Evolutionary conservation across 23 red algal genomes (phyloP), one percentile per base, ranked within the genome.

Genomic region (Pyropia haitanensis): DNA sequence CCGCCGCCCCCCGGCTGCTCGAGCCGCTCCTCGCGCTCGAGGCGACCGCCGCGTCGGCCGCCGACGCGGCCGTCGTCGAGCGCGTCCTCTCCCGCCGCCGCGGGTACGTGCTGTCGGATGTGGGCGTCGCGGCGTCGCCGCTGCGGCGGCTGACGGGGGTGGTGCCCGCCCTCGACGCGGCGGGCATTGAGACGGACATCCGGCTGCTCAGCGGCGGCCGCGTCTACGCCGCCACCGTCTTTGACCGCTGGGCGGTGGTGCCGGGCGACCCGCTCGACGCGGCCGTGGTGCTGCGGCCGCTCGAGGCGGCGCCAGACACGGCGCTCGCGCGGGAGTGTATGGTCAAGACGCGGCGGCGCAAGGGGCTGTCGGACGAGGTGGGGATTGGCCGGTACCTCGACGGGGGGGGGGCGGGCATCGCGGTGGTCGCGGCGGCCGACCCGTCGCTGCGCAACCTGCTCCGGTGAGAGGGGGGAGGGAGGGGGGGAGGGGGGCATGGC

Each of bases 221-320:
- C 51, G 80, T 75, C 13, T 81, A 78, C 29, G 51, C 52, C 31
- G 21, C 86, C 23, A 72, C 71, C 49, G 51, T 95, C 65, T 95
- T 95, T 78, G 82, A 95, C 50, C 90, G 86, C 49, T 95, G 90
- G 90, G 69, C 54, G 7, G 68, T 71, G 0, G 51, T 95, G 62
- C 90, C 80, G 31, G 90, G 90, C 9, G 90, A 95, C 49, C 90
- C 90, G 49, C 70, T 95, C 10, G 90, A 95, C 64, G 66, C 61
- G n/a, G 27, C 65, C 14, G 64, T 95, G 13, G 59, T 67, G 56
- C 68, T 95, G 28, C 57, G 58, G 18, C 73, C 88, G 9, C 60
- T 94, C 12, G 65, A 94, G 49, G 62, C 81, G 6, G 62, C 90
- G 19, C 66, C 80, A 2, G 34, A 77, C 63, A 48, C 23, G 13